A percentile compares a stretch with the other conserved stretches of the same genome.
These are phyloP conservation scores for Colletotrichum paranaense DNA, from an alignment of 2,329 filamentous ascomycete species.

Conservation along the genomic window DNA sequence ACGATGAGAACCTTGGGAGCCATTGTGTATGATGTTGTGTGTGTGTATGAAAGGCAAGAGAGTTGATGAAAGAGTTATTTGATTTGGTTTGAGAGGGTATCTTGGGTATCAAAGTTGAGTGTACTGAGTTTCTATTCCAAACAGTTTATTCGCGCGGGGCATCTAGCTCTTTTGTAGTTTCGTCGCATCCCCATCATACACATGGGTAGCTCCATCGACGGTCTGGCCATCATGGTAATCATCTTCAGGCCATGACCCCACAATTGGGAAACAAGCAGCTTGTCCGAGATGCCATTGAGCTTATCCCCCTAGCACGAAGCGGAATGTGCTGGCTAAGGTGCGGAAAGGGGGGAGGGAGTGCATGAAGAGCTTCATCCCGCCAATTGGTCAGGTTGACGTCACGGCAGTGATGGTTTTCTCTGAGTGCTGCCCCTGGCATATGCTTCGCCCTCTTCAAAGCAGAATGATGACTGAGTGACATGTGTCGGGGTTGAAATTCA, in stretches of 20 bases:
- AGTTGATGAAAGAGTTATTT: neutral
- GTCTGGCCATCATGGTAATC: constrained; percentile 10
- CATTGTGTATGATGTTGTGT: constrained; percentile 15
- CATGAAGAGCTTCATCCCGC: constrained; percentile 2
- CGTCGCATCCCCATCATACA: neutral
- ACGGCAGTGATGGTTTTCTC: neutral
- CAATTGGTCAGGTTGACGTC: constrained; percentile 34
- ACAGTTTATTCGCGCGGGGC: neutral
- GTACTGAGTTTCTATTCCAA: neutral
- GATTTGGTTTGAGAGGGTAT: neutral
- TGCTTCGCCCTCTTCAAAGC: neutral
- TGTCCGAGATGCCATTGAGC: neutral
- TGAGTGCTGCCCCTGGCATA: neutral
- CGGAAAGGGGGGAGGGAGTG: neutral
- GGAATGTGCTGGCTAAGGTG: constrained; percentile 3
- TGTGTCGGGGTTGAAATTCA: neutral
- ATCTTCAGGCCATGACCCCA: constrained; percentile 9
- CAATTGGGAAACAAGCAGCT: constrained; percentile 3
- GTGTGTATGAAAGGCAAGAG: neutral
- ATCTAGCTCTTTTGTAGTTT: constrained; percentile 26
- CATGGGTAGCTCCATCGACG: constrained; percentile 3
- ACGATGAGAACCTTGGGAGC: constrained; percentile 74
- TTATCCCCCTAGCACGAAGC: neutral
- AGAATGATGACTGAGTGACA: constrained; percentile 1
- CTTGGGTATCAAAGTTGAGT: constrained; percentile 5